Percentiles rank a stretch among this genome's conserved stretches.
phyloP scores from a whole-genome alignment of 1,139 yeast genomes.

The Pichia sp. region DNA sequence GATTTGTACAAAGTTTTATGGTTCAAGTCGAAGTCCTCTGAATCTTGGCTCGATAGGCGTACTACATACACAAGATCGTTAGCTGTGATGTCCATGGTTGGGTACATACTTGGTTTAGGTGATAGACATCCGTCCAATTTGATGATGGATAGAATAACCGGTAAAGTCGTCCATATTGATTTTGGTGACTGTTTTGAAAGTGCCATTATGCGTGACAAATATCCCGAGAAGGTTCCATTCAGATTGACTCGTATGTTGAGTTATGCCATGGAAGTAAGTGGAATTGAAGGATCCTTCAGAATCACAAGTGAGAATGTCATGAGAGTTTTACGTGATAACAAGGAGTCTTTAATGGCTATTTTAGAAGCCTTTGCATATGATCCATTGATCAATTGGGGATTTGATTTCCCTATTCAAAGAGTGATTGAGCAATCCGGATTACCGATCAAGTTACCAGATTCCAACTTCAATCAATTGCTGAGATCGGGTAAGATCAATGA shows the following conservation, averaged over 20 bases:
- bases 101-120: conserved; percentile 91
- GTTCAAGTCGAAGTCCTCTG: conserved; percentile 93
- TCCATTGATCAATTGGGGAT: conserved; percentile 98
- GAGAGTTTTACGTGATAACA: conserved; percentile 87
- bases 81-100: conserved; percentile 99
- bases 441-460: conserved; percentile 56
- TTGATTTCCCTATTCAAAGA: conserved; percentile 80
- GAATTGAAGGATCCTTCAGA: conserved; percentile 94
- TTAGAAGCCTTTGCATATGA: conserved; percentile 98
- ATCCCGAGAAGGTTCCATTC: conserved; percentile 97
- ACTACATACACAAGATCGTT: conserved; percentile 92
- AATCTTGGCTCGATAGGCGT: conserved; percentile 95
- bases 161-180: conserved; percentile 94
- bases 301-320: conserved; percentile 96
- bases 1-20: conserved; percentile 92
- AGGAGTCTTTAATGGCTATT: conserved; percentile 95
- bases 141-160: conserved; percentile 90
- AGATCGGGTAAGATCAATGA: conserved; percentile 72
- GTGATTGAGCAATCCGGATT: conserved; percentile 53
- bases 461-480: conserved; percentile 58
- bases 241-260: conserved; percentile 94
- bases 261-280: conserved; percentile 98
- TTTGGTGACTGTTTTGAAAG: conserved; percentile 99
- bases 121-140: conserved; percentile 97
- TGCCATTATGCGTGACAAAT: conserved; percentile 90